These are phyloP conservation scores for Quaeritorhiza haematococci DNA, from an alignment of 371 early-diverging fungal genomes.

Conservation along the genomic window DNA sequence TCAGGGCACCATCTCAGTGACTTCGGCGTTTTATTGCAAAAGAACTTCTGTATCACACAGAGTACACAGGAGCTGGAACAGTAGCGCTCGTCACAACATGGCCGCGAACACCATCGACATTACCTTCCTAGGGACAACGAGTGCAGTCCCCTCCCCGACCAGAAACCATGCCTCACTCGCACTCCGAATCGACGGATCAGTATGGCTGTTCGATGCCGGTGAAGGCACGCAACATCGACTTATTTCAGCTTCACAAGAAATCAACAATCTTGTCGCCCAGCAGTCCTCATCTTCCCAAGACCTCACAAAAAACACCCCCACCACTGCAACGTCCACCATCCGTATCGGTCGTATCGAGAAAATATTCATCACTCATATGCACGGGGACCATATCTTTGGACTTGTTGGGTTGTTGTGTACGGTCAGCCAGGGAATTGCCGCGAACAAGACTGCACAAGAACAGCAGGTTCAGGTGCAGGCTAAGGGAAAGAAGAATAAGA, in stretches of 20 bases:
- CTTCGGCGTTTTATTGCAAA: too few relatives aligned
- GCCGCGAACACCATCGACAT: too few relatives aligned
- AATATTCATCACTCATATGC: conserved; percentile 59
- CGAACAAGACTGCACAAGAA: too few relatives aligned
- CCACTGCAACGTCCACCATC: conserved; percentile 4
- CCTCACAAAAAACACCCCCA: conserved; percentile 2
- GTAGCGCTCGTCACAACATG: too few relatives aligned
- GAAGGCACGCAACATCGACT: conserved; percentile 70
- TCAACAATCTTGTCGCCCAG: too few relatives aligned
- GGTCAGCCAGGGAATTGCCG: conserved; percentile 41
- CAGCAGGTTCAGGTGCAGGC: too few relatives aligned
- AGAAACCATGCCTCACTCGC: conserved; percentile 67
- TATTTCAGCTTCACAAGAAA: too few relatives aligned
- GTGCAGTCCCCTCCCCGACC: conserved; percentile 64
- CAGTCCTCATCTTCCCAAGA: too few relatives aligned
- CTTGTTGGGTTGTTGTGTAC: conserved; percentile 53
- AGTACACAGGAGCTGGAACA: too few relatives aligned
- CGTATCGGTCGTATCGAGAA: conserved; percentile 35
- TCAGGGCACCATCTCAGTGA: too few relatives aligned
- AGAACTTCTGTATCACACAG: too few relatives aligned
- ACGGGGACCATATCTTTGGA: conserved; percentile 62
- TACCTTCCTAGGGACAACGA: conserved; percentile 64
- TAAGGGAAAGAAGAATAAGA: too few relatives aligned
- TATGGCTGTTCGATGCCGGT: conserved; percentile 70
- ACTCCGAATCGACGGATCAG: conserved; percentile 44